Base-by-base conservation (phyloP, 441 rosid species). In the Populus hybrid region DNA sequence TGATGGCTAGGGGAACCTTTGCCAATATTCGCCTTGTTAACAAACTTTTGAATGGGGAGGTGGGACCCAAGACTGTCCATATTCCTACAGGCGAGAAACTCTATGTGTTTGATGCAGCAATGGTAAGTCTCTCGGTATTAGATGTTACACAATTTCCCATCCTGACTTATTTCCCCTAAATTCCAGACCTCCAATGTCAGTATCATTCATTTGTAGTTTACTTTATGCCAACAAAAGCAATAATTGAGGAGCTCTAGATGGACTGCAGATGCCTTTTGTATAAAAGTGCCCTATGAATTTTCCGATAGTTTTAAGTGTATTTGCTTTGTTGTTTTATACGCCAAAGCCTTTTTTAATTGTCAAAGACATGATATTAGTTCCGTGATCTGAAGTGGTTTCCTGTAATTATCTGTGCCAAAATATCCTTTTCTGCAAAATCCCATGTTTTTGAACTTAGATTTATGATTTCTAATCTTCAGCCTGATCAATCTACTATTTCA, bases 1-100 rank as follows among this genome's bases (percentile, higher is more conserved):
- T 97, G 65, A 97, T 97, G 99, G 98, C 98, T 18, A 89, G 98
- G 86, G 99, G 99, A 74, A 97, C 98, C 79, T 97, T 97, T 82
- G 98, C 99, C 72, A 96, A 94, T 77, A 96, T 96, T 73, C 95
- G 98, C 77, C 71, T 96, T 46, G 99, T 96, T 40, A 96, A 96
- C 92, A 96, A 94, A 87, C 95, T 96, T 78, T 79, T 93, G 87
- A 91, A 93, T 69, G 98, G 98, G 14, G 99, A 96, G 79, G 99
- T 93, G 65, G 98, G 98, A 53, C 93, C 98, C 8, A 93, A 92
- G 87, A 97, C 99, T 0, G 53, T 96, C 75, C 99, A 97, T 76
- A 84, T 97, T 80, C 99, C 99, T 40, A 87, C 94, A 3, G 98
- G 97, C 79, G 98, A 97, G 93, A 97, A 94, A 82, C 97, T 91